Percentiles rank a stretch among this genome's conserved stretches.
Conservation (phyloP, 1,284 basidiomycete genomes). For the Irpex sp. region DNA sequence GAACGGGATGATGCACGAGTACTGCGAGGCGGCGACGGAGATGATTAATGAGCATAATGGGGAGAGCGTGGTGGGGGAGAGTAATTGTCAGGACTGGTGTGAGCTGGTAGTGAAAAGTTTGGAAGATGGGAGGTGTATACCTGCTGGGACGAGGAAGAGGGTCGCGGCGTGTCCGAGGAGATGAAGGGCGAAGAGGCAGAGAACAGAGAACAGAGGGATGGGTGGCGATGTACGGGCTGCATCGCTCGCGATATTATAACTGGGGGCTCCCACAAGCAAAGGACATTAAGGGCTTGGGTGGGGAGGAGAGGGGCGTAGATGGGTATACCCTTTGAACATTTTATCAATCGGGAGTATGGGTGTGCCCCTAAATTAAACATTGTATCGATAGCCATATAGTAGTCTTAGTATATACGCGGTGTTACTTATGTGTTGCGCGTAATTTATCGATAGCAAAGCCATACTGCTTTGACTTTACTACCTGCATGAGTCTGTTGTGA, state of each 20-base stretch:
- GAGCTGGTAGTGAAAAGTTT: conserved; percentile 17
- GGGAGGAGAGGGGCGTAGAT: background rate
- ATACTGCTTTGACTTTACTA: background rate
- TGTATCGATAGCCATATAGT: background rate
- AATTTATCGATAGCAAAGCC: background rate
- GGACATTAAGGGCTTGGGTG: background rate
- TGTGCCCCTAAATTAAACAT: background rate
- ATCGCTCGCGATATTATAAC: background rate
- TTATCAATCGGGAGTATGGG: background rate
- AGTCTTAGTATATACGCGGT: background rate
- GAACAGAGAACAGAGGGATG: background rate
- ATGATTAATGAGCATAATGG: conserved; percentile 18
- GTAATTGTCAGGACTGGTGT: conserved; percentile 20
- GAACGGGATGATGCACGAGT: conserved; percentile 19
- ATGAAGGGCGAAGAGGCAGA: conserved; percentile 1
- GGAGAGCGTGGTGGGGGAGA: conserved; percentile 13
- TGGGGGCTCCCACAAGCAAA: background rate
- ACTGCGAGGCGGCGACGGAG: conserved; percentile 18
- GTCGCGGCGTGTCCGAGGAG: conserved; percentile 16
- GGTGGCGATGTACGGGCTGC: background rate
- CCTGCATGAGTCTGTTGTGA: too few species aligned
- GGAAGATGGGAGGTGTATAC: conserved; percentile 16
- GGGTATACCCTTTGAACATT: background rate
- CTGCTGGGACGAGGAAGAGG: conserved; percentile 8
- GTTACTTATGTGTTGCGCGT: background rate